Evolutionary conservation across 176 grass and related monocot genomes (phyloP).

Genomic region (Aegilops longissima): DNA sequence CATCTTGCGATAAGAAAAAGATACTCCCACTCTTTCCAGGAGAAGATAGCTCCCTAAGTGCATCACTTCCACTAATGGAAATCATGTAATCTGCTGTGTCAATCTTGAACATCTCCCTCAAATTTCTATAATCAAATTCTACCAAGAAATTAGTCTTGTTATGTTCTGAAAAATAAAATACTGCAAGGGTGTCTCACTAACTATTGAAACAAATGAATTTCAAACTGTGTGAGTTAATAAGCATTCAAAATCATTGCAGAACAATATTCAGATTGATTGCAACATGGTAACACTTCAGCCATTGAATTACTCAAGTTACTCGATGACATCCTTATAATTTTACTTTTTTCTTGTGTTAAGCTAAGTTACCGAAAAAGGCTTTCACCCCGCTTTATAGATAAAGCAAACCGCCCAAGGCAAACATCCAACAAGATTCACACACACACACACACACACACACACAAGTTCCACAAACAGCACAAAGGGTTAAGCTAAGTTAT

Average conservation of each 20-base stretch:
- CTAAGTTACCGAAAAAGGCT: not conserved
- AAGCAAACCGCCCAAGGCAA: too few species aligned
- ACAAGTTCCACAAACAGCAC: too few species aligned
- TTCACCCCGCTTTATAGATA: too few species aligned
- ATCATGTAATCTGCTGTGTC: slow-evolving; percentile 99
- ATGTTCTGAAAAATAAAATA: not conserved
- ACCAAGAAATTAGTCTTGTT: slow-evolving; percentile 7
- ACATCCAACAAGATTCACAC: too few species aligned
- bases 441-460: too few species aligned
- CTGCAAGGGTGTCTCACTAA: not conserved
- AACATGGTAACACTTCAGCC: not conserved
- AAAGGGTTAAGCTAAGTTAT: not conserved
- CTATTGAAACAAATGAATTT: not conserved
- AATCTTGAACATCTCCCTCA: slow-evolving; percentile 99
- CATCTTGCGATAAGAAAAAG: slow-evolving; percentile 96
- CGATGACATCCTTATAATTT: not conserved
- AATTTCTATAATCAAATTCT: slow-evolving; percentile 70
- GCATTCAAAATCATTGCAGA: not conserved
- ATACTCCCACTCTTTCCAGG: slow-evolving; percentile 98
- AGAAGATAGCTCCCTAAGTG: slow-evolving; percentile 91
- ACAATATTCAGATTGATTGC: not conserved
- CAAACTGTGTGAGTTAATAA: not conserved
- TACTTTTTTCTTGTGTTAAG: not conserved
- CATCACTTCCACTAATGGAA: slow-evolving; percentile 88
- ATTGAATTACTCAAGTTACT: not conserved